Evolutionary conservation across 2,329 filamentous ascomycete genomes (phyloP), one percentile per base, ranked within the genome.

Genomic region (Spiromastix sp.): DNA sequence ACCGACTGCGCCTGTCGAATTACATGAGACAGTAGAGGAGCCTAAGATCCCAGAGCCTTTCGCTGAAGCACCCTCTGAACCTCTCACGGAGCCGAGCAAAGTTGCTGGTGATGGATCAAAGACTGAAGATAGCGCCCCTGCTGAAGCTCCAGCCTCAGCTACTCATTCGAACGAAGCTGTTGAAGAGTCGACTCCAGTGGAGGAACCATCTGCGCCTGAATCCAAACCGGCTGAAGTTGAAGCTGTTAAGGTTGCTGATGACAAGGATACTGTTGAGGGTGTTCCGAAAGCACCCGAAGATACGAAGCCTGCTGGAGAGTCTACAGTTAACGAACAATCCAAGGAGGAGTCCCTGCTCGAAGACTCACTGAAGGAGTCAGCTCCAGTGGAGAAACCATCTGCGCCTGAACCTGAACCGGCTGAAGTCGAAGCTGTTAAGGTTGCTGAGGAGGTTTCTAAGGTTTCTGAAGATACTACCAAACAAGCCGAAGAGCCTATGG

Each of bases 401-500:
- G 38, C n/a, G 28, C 10, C 5, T 20, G 9, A 6, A 15, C 6
- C 12, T 5, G n/a, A 12, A 10, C 20, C 31, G 13, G 31, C 17
- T 12, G 31, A 28, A 18, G 13, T 12, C 19, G 25, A 25, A 9
- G 33, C 18, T 37, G 17, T 12, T 13, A 24, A 32, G 5, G 20
- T 13, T 7, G 25, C 26, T 15, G 17, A 30, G 17, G 18, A 29
- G 8, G 19, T 25, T 9, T n/a, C 27, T 18, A 6, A 7, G 5
- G 29, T 18, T 15, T 10, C 20, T 17, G 27, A 26, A 18, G 19
- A 31, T n/a, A 34, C 11, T 20, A 15, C 17, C 15, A n/a, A n/a
- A n/a, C 15, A 30, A 17, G 11, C 32, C 20, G 36, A 28, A n/a
- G 35, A 41, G 26, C 32, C 38, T 15, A 25, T 27, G 22, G 19